phyloP scores from a whole-genome alignment of 352 stramenopile genomes.

The Phytophthora quininea region DNA sequence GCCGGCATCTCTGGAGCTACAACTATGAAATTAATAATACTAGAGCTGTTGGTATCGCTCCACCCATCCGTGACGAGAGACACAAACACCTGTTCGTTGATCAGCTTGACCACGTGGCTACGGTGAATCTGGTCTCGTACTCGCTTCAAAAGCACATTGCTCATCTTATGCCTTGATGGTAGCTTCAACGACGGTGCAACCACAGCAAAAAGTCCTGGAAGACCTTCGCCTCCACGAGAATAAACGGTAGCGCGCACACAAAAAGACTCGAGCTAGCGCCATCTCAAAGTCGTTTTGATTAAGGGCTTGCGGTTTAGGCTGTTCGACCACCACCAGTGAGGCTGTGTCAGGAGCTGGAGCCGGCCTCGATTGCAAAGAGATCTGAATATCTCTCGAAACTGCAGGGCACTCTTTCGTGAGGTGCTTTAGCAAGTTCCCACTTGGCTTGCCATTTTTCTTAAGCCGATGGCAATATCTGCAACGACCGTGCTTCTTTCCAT shows the following conservation, averaged over 20 bases:
- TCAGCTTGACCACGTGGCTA: not conserved
- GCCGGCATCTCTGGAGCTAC: not conserved
- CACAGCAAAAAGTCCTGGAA: constrained; percentile 4
- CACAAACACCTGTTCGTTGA: constrained; percentile 1
- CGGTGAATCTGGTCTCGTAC: not conserved
- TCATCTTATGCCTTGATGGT: not conserved
- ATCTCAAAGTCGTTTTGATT: constrained; percentile 4
- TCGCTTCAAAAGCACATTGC: not conserved
- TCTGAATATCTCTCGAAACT: not conserved
- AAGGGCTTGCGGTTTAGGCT: not conserved
- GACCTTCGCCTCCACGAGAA: not conserved
- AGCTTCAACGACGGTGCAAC: not conserved
- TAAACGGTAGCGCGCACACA: constrained; percentile 2
- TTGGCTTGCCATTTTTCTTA: not conserved
- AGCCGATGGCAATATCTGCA: not conserved
- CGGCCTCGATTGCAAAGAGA: not conserved
- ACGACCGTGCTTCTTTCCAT: not conserved
- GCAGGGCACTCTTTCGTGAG: not conserved
- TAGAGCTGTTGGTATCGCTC: constrained; percentile 4
- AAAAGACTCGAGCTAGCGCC: constrained; percentile 1
- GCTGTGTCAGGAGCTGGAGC: not conserved
- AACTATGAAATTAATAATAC: constrained; percentile 11
- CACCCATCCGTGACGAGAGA: constrained; percentile 6
- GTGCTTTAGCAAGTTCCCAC: not conserved
- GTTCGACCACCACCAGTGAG: not conserved